A percentile compares a stretch with the other conserved stretches of the same genome.
These are phyloP conservation scores for Beauveria caledonica DNA, from an alignment of 2,329 filamentous ascomycete genomes.

Conservation along the genomic window DNA sequence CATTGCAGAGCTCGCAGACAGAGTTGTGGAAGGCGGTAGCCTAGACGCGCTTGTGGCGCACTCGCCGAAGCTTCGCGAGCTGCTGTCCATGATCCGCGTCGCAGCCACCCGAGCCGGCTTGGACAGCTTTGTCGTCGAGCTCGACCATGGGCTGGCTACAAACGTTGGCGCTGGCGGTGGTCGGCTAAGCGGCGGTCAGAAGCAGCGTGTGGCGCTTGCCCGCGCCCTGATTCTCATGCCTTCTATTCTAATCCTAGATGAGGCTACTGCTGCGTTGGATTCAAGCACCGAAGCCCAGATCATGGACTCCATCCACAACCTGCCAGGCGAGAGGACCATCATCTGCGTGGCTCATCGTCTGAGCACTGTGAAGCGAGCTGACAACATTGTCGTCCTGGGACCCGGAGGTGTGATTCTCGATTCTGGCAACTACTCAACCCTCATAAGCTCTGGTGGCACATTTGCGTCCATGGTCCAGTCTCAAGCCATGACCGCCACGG, in stretches of 20 bases:
- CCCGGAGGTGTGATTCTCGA: slow-evolving; percentile 52
- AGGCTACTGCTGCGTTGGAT: slow-evolving; percentile 52
- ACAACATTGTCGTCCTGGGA: slow-evolving; percentile 55
- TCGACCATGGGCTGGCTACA: slow-evolving; percentile 11
- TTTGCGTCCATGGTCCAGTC: slow-evolving; percentile 38
- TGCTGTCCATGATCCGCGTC: slow-evolving; percentile 5
- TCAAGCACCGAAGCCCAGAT: slow-evolving; percentile 33
- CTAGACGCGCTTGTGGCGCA: not conserved
- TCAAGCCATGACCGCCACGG: slow-evolving; percentile 10
- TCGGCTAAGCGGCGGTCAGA: slow-evolving; percentile 46
- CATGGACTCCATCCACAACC: slow-evolving; percentile 31
- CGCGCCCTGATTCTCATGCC: slow-evolving; percentile 52
- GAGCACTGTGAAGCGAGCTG: slow-evolving; percentile 51
- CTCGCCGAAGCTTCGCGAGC: not conserved
- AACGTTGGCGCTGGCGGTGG: slow-evolving; percentile 46
- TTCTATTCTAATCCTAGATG: slow-evolving; percentile 56
- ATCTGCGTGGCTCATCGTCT: slow-evolving; percentile 58
- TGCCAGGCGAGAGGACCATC: slow-evolving; percentile 43
- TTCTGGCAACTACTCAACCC: slow-evolving; percentile 50
- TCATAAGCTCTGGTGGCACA: slow-evolving; percentile 42
- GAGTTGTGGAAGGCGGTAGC: slow-evolving; percentile 15
- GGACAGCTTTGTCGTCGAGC: slow-evolving; percentile 4
- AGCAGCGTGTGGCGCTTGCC: slow-evolving; percentile 55
- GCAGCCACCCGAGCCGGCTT: slow-evolving; percentile 10
- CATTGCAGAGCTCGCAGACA: slow-evolving; percentile 35